These are phyloP conservation scores for Botrytis deweyae DNA, from an alignment of 2,329 filamentous ascomycete species.

Conservation along the genomic window DNA sequence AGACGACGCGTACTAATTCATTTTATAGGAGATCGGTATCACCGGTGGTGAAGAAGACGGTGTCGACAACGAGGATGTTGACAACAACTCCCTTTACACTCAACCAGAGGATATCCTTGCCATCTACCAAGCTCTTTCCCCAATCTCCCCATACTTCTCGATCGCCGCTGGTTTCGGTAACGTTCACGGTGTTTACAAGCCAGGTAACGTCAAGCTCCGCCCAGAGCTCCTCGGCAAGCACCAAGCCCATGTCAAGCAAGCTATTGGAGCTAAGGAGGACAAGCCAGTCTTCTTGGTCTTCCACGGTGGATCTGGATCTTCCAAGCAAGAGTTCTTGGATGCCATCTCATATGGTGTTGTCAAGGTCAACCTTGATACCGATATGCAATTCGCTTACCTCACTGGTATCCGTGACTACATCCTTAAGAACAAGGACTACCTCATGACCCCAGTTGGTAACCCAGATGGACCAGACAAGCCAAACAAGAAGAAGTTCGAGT, in stretches of 20 bases:
- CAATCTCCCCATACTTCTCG: conserved; percentile 94
- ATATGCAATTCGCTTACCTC: conserved; percentile 94
- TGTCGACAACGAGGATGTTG: conserved; percentile 97
- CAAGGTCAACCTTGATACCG: conserved; percentile 99
- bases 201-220: conserved; percentile 94
- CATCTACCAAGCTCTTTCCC: conserved; percentile 81
- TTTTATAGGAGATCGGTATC: conserved; percentile 73
- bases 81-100: conserved; percentile 96
- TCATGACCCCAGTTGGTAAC: conserved; percentile 85
- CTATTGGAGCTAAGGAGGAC: conserved; percentile 67
- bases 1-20: conserved; percentile 15
- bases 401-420: conserved; percentile 93
- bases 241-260: conserved; percentile 85
- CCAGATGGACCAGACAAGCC: conserved; percentile 95
- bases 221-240: conserved; percentile 96
- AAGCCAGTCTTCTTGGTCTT: conserved; percentile 99
- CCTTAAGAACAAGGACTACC: conserved; percentile 91
- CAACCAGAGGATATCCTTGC: conserved; percentile 94
- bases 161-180: conserved; percentile 98
- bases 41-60: conserved; percentile 97
- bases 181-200: conserved; percentile 99
- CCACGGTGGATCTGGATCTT: conserved; percentile 93
- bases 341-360: conserved; percentile 93
- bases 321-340: conserved; percentile 84
- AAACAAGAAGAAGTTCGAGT: conserved; percentile 92